Percentiles rank a stretch among this genome's conserved stretches.
These are phyloP conservation scores for Corylus heterophylla DNA, from an alignment of 306 rosid genomes.

Conservation along the genomic window DNA sequence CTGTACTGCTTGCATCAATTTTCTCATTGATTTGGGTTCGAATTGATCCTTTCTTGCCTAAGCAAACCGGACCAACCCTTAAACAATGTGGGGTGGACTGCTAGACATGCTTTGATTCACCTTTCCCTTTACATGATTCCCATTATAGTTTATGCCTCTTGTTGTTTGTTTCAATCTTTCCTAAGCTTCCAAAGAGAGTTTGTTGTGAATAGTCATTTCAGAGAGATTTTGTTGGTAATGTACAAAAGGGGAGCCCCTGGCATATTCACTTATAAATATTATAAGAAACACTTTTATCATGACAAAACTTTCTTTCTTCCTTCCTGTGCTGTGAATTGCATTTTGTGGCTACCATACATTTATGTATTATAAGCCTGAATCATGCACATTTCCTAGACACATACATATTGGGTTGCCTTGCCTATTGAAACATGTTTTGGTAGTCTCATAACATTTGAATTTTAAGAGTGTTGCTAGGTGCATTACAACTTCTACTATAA, in stretches of 20 bases:
- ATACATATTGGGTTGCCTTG: no score
- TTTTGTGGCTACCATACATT: no score
- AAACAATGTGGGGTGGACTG: slow-evolving; percentile 90
- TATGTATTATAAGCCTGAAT: no score
- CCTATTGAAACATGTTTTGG: no score
- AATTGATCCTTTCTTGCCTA: slow-evolving; percentile 87
- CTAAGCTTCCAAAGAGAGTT: slow-evolving; percentile 2
- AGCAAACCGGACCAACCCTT: slow-evolving; percentile 79
- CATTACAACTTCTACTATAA: no score
- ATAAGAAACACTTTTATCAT: background rate
- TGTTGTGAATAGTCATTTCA: slow-evolving; percentile 11
- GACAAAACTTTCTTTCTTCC: background rate
- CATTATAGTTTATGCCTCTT: slow-evolving; percentile 26
- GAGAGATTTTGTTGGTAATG: background rate
- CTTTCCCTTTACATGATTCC: slow-evolving; percentile 10
- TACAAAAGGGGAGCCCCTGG: background rate
- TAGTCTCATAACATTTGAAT: no score
- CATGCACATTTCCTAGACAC: no score
- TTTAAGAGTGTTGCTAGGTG: no score
- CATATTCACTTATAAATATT: background rate
- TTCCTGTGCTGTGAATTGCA: no score
- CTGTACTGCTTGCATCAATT: slow-evolving; percentile 70
- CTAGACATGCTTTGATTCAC: slow-evolving; percentile 31
- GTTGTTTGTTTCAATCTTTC: slow-evolving; percentile 6
- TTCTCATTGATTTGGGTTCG: slow-evolving; percentile 94